These are phyloP conservation scores for Cladosporium halotolerans DNA, from an alignment of 2,329 filamentous ascomycete species.

Conservation along the genomic window DNA sequence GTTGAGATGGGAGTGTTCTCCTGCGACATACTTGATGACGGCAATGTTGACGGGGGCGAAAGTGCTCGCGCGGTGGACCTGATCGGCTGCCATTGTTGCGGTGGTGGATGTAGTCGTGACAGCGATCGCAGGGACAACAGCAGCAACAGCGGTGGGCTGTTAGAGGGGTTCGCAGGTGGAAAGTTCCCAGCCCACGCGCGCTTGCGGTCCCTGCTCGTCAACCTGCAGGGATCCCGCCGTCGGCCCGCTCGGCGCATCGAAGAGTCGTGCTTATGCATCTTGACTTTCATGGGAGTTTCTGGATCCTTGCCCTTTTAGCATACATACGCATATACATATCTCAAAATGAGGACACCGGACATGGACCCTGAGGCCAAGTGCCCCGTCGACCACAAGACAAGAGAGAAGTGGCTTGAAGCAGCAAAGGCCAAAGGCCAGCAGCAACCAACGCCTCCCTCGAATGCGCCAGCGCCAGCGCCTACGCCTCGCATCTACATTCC, in stretches of 20 bases:
- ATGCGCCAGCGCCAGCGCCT: conserved; percentile 9
- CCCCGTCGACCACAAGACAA: conserved; percentile 84
- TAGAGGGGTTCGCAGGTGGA: background rate
- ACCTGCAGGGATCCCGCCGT: background rate
- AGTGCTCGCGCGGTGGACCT: conserved; percentile 84
- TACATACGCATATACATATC: background rate
- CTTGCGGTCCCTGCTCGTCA: background rate
- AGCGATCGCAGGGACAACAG: background rate
- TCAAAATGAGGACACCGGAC: conserved; percentile 23
- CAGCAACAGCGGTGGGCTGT: background rate
- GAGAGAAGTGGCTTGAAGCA: conserved; percentile 77
- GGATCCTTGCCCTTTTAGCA: background rate
- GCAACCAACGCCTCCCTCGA: conserved; percentile 21
- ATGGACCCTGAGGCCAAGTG: conserved; percentile 46
- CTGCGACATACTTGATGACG: conserved; percentile 71
- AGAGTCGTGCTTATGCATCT: background rate
- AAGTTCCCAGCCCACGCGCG: background rate
- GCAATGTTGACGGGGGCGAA: conserved; percentile 98
- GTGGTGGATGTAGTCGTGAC: background rate
- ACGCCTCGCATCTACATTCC: conserved; percentile 16
- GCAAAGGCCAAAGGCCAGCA: conserved; percentile 42
- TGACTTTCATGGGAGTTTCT: background rate
- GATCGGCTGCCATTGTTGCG: conserved; percentile 35
- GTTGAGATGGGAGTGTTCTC: conserved; percentile 17
- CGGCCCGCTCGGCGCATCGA: background rate